Evolutionary conservation across 345 rosid genomes (phyloP).

Genomic region (Isatis tinctoria): DNA sequence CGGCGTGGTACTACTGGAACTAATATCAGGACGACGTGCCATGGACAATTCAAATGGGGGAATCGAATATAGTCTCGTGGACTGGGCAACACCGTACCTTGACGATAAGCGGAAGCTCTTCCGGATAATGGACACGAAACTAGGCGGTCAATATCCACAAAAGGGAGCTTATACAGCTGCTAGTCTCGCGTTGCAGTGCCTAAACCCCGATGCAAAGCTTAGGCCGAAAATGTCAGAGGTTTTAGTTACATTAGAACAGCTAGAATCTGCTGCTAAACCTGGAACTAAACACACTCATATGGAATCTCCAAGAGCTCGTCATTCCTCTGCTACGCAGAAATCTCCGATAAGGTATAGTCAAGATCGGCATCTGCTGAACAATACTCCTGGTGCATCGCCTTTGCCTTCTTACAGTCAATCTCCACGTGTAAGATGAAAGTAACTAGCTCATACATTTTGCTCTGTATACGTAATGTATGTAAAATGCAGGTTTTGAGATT

Average conservation of each 20-base stretch:
- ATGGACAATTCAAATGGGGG: constrained; percentile 48
- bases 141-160: constrained; percentile 64
- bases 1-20: constrained; percentile 65
- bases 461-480: constrained; percentile 5
- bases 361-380: constrained; percentile 43
- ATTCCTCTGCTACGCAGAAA: constrained; percentile 33
- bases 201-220: constrained; percentile 49
- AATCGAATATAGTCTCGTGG: constrained; percentile 60
- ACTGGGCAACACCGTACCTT: constrained; percentile 72
- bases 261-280: constrained; percentile 27
- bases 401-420: constrained; percentile 51
- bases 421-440: constrained; percentile 39
- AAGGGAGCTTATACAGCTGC: constrained; percentile 57
- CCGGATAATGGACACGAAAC: constrained; percentile 69
- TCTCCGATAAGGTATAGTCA: constrained; percentile 49
- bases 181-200: constrained; percentile 53
- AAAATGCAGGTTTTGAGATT: constrained; percentile 10
- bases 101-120: constrained; percentile 55
- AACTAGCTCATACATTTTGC: background rate
- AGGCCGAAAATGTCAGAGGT: constrained; percentile 71
- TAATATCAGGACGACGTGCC: constrained; percentile 56
- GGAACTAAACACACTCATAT: constrained; percentile 10
- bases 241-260: constrained; percentile 38
- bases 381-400: constrained; percentile 61
- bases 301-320: constrained; percentile 27